phyloP scores from a whole-genome alignment of 2,329 filamentous ascomycete genomes.

The Alternaria conjuncta region DNA sequence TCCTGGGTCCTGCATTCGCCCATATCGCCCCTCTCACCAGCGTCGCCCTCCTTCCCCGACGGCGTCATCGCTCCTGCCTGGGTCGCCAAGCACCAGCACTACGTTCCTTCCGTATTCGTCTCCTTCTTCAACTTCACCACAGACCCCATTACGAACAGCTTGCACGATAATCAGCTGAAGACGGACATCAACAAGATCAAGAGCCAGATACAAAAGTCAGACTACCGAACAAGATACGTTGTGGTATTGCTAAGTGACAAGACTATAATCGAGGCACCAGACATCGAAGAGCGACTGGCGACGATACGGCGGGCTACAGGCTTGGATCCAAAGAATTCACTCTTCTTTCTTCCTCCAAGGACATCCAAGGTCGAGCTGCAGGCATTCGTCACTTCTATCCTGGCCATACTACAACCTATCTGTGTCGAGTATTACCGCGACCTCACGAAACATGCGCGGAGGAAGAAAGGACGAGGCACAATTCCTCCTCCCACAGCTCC shows the following conservation, averaged over 20 bases:
- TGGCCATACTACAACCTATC: slow-evolving; percentile 74
- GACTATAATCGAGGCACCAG: slow-evolving; percentile 62
- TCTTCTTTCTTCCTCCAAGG: slow-evolving; percentile 83
- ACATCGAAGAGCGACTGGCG: slow-evolving; percentile 77
- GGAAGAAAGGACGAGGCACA: slow-evolving; percentile 81
- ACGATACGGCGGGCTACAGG: slow-evolving; percentile 80
- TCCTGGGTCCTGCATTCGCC: slow-evolving; percentile 78
- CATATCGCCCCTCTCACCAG: slow-evolving; percentile 85
- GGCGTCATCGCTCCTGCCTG: slow-evolving; percentile 82
- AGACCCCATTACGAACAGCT: slow-evolving; percentile 73
- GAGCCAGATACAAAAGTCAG: slow-evolving; percentile 69
- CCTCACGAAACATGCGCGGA: slow-evolving; percentile 86
- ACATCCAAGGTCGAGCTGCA: slow-evolving; percentile 74
- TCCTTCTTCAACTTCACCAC: slow-evolving; percentile 80
- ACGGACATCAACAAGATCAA: slow-evolving; percentile 82
- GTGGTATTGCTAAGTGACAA: slow-evolving; percentile 80
- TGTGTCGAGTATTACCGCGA: slow-evolving; percentile 93
- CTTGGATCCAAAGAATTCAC: slow-evolving; percentile 77
- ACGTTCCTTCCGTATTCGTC: slow-evolving; percentile 80
- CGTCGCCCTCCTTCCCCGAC: slow-evolving; percentile 85
- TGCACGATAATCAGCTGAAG: slow-evolving; percentile 88
- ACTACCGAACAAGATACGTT: slow-evolving; percentile 78
- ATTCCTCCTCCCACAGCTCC: slow-evolving; percentile 82
- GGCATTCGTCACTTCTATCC: slow-evolving; percentile 74
- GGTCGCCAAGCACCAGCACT: slow-evolving; percentile 86